These are phyloP conservation scores for Novymonas esmeraldas DNA, from an alignment of 208 protist species.

Conservation along the genomic window DNA sequence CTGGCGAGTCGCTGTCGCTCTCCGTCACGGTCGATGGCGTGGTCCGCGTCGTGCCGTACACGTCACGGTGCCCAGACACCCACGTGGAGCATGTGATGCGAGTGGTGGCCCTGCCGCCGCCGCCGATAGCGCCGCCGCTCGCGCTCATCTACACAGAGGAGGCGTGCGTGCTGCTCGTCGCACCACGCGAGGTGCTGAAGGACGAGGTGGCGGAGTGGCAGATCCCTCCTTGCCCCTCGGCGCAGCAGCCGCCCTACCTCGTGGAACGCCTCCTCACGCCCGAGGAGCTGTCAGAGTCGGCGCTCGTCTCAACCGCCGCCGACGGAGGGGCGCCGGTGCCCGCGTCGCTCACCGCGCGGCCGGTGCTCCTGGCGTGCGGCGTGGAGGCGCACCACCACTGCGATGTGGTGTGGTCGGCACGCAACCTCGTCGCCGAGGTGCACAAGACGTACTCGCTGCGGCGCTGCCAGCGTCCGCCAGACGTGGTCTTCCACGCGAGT, in stretches of 20 bases:
- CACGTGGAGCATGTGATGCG: conserved; percentile 54
- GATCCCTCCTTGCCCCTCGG: conserved; percentile 45
- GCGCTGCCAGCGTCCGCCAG: conserved; percentile 74
- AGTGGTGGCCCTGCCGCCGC: conserved; percentile 58
- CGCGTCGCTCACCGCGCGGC: conserved; percentile 5
- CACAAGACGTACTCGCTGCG: conserved; percentile 79
- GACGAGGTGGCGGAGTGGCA: conserved; percentile 73
- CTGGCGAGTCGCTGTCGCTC: conserved; percentile 47
- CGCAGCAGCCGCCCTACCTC: conserved; percentile 35
- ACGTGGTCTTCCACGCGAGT: conserved; percentile 63
- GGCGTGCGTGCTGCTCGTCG: conserved; percentile 54
- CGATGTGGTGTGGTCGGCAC: conserved; percentile 71
- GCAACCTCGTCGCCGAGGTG: conserved; percentile 60
- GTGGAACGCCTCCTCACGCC: conserved; percentile 35
- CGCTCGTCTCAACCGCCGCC: conserved; percentile 11
- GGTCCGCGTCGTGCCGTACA: conserved; percentile 33
- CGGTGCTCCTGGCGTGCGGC: conserved; percentile 57
- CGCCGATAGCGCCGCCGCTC: conserved; percentile 55
- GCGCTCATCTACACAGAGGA: conserved; percentile 83
- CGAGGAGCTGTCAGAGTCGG: conserved; percentile 21
- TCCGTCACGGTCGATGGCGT: neutral
- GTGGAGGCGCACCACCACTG: conserved; percentile 67
- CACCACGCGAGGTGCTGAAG: conserved; percentile 64
- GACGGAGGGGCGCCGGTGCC: conserved; percentile 18
- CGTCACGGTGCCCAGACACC: conserved; percentile 65